Base-by-base conservation (phyloP, 306 rosid species). In the Quercus dentata region DNA sequence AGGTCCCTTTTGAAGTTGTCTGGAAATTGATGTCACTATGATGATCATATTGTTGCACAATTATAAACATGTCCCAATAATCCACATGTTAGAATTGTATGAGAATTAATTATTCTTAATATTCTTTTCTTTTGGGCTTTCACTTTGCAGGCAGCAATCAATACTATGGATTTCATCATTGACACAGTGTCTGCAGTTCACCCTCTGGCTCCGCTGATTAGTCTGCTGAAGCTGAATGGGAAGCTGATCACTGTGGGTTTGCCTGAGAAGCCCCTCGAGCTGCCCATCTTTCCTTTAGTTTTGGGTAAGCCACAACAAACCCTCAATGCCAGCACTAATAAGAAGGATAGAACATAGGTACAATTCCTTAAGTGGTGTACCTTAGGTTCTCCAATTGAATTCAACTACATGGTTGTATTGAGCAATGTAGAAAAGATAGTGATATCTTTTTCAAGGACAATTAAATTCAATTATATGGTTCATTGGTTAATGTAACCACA, bases 181-280 rank as follows among this genome's bases (percentile, higher is more conserved):
- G 97, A 92, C 86, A 94, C 97, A 30, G 88, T 94, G 25, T 86
- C 97, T 21, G 97, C 94, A 20, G 85, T 81, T 75, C 98, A 94
- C 81, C 71, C 97, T 28, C 89, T 94, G 28, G 61, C 71, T 69
- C 93, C 97, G 23, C 79, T 94, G 71, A 84, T 94, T 52, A 87
- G 88, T 79, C 90, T 94, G 12, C 87, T 94, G 84, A 94, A 92
- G 89, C 54, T 94, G 79, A 92, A 94, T 51, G 98, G 97, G 75
- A 94, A 94, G 77, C 87, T 94, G 84, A 69, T 92, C 76, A 85
- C 90, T 57, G 81, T 94, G 7, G 98, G 97, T 76, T 87, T 92
- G 82, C 97, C 97, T 38, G 49, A 54, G 69, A 91, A 87, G 90
- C 97, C 97, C 1, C 91, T 94, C 23, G 92, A 92, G 84, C 84